Conservation (phyloP, 805 yeast genomes). For the Cephaloascus albidus region DNA sequence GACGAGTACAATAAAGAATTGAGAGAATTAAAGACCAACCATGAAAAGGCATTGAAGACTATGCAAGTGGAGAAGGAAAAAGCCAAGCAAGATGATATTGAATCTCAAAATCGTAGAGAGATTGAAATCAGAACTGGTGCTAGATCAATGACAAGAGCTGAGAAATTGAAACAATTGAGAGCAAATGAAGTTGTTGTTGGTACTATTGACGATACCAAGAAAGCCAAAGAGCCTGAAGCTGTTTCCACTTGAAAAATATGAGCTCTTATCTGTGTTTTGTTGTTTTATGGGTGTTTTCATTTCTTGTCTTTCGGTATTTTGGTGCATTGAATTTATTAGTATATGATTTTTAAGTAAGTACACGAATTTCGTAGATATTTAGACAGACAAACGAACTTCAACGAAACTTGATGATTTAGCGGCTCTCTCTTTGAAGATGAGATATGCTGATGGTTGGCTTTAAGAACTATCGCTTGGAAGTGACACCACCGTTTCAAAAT, state of each 20-base stretch:
- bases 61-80: constrained; percentile 55
- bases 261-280: not conserved
- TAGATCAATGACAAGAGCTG: constrained; percentile 34
- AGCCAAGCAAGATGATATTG: constrained; percentile 69
- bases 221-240: constrained; percentile 3
- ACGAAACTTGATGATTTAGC: constrained; percentile 1
- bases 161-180: constrained; percentile 46
- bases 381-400: too few relatives aligned
- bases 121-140: constrained; percentile 33
- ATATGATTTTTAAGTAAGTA: too few relatives aligned
- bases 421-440: constrained; percentile 1
- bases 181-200: constrained; percentile 70
- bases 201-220: constrained; percentile 20
- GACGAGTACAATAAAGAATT: constrained; percentile 61
- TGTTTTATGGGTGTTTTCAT: too few relatives aligned
- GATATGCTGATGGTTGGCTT: constrained; percentile 17
- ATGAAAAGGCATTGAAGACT: constrained; percentile 55
- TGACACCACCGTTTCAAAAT: constrained; percentile 11
- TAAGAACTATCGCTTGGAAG: constrained; percentile 19
- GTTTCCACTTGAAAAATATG: too few relatives aligned
- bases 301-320: too few relatives aligned
- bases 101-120: constrained; percentile 37
- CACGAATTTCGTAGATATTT: too few relatives aligned
- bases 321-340: too few relatives aligned
- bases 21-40: constrained; percentile 46